These are phyloP conservation scores for Zangia roseola DNA, from an alignment of 768 basidiomycete genomes.

Conservation along the genomic window DNA sequence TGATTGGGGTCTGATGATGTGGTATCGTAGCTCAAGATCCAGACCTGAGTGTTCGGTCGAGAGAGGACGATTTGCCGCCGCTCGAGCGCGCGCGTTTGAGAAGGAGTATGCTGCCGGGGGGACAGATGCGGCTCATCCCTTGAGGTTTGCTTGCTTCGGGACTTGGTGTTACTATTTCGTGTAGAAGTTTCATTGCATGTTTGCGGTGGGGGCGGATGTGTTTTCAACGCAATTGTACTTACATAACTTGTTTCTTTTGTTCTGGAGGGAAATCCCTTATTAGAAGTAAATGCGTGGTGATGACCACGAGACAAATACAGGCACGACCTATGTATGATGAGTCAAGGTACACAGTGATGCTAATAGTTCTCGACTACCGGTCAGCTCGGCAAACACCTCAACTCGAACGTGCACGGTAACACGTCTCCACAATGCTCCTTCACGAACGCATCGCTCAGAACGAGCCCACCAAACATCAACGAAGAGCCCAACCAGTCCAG, in stretches of 20 bases:
- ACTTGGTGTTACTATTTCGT: too few species aligned
- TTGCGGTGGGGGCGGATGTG: too few species aligned
- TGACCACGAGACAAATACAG: too few species aligned
- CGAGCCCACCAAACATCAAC: conserved; percentile 64
- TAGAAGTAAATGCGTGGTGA: too few species aligned
- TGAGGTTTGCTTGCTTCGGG: background rate
- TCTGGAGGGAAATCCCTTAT: too few species aligned
- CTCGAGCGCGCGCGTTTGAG: conserved; percentile 66
- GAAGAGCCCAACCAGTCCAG: conserved; percentile 63
- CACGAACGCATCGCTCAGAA: conserved; percentile 43
- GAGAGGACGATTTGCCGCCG: conserved; percentile 61
- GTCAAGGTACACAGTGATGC: too few species aligned
- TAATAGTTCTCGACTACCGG: too few species aligned
- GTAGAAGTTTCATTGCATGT: too few species aligned
- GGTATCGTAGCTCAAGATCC: conserved; percentile 20
- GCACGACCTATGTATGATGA: too few species aligned
- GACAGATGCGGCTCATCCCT: conserved; percentile 26
- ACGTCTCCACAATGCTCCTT: conserved; percentile 44
- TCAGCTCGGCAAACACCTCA: conserved; percentile 50
- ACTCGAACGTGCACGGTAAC: conserved; percentile 58
- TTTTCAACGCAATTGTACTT: too few species aligned
- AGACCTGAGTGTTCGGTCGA: conserved; percentile 22
- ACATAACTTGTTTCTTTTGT: too few species aligned
- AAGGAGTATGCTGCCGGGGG: conserved; percentile 35
- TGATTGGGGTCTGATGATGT: conserved; percentile 6